Percentiles rank a stretch among this genome's conserved stretches.
phyloP scores from a whole-genome alignment of 1,284 basidiomycete genomes.

The Moesziomyces sp. region DNA sequence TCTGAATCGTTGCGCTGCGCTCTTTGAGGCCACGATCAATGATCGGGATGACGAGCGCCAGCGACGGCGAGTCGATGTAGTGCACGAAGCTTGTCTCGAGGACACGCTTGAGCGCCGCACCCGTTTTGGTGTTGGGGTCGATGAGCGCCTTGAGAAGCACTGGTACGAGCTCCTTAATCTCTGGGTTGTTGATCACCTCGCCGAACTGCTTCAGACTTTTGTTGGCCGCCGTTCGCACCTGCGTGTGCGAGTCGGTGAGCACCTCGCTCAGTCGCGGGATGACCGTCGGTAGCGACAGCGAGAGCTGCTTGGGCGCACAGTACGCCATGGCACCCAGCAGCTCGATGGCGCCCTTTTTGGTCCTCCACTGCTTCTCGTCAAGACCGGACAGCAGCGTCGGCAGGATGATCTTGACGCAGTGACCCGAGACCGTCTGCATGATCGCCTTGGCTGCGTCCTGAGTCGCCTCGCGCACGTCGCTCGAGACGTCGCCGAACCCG shows the following conservation, averaged over 20 bases:
- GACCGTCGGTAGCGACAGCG: constrained; percentile 92
- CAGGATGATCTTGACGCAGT: constrained; percentile 86
- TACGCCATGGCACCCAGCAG: constrained; percentile 99
- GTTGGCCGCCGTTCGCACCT: constrained; percentile 93
- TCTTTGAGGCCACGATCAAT: constrained; percentile 92
- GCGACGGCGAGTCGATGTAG: constrained; percentile 96
- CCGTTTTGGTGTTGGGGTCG: constrained; percentile 88
- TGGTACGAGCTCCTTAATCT: constrained; percentile 93
- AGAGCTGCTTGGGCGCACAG: constrained; percentile 94
- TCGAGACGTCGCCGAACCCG: constrained; percentile 87
- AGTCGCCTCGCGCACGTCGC: constrained; percentile 93
- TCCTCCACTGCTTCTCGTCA: constrained; percentile 98
- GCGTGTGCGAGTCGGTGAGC: constrained; percentile 95
- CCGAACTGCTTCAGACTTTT: constrained; percentile 97
- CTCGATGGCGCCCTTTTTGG: constrained; percentile 98
- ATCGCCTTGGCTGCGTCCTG: constrained; percentile 92
- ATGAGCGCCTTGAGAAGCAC: constrained; percentile 93
- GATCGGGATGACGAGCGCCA: constrained; percentile 96
- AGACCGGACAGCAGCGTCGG: constrained; percentile 89
- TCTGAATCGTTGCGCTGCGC: constrained; percentile 91
- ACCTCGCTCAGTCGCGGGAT: constrained; percentile 95
- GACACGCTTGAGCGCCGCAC: constrained; percentile 81
- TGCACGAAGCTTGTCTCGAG: constrained; percentile 97
- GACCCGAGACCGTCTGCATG: constrained; percentile 82
- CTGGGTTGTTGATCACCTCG: constrained; percentile 73